Evolutionary conservation across 1,139 yeast genomes (phyloP).

Genomic region (Scheffersomyces insectosa): DNA sequence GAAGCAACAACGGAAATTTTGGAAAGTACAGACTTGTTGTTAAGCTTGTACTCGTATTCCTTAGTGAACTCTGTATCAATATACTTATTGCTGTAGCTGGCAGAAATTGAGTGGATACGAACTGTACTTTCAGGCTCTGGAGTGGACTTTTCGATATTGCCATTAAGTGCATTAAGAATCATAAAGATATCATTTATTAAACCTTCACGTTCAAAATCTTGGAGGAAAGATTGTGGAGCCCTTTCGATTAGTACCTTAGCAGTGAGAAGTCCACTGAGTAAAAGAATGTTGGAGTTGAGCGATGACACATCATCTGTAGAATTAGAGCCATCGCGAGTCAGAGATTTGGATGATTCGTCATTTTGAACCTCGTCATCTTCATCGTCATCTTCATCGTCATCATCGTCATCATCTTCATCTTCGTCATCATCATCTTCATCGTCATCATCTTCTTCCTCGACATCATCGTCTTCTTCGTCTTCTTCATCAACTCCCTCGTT

Average conservation of each 20-base stretch:
- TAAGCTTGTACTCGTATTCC: constrained; percentile 26
- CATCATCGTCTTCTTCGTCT: constrained; percentile 6
- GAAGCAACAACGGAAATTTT: constrained; percentile 19
- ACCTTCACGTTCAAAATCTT: constrained; percentile 71
- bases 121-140: constrained; percentile 2
- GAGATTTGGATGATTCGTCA: background rate
- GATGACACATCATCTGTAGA: constrained; percentile 13
- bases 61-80: constrained; percentile 36
- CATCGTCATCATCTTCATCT: constrained; percentile 2
- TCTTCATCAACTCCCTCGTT: constrained; percentile 6
- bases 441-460: constrained; percentile 6
- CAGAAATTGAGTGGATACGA: constrained; percentile 1
- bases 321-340: background rate
- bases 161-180: constrained; percentile 7
- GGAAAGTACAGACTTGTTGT: constrained; percentile 19
- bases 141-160: constrained; percentile 1
- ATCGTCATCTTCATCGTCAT: constrained; percentile 2
- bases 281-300: constrained; percentile 35
- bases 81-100: constrained; percentile 23
- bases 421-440: constrained; percentile 10
- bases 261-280: constrained; percentile 56
- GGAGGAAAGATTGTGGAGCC: constrained; percentile 45
- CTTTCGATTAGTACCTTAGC: constrained; percentile 46
- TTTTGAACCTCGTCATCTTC: constrained; percentile 1
- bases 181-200: constrained; percentile 51